A percentile compares a stretch with the other conserved stretches of the same genome.
These are phyloP conservation scores for Colletotrichum truncatum DNA, from an alignment of 2,329 filamentous ascomycete genomes.

Conservation along the genomic window DNA sequence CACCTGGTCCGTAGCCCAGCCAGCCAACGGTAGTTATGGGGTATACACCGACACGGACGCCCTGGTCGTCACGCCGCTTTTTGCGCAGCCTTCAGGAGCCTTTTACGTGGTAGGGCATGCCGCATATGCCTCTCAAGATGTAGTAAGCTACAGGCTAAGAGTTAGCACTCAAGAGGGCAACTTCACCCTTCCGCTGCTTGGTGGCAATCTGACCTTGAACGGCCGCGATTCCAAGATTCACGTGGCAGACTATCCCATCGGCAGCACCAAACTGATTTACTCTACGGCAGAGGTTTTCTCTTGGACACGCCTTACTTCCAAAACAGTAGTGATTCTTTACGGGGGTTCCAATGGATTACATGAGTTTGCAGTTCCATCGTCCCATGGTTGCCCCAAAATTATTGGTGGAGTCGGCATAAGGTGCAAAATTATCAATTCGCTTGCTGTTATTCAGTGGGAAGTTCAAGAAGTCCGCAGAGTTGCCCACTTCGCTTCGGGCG, in stretches of 20 bases:
- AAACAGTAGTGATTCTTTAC: slow-evolving; percentile 68
- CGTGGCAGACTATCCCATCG: slow-evolving; percentile 70
- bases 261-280: slow-evolving; percentile 66
- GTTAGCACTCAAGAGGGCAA: slow-evolving; percentile 62
- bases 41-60: too few species aligned
- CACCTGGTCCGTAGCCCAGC: too few species aligned
- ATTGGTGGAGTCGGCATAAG: background rate
- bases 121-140: slow-evolving; percentile 63
- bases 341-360: slow-evolving; percentile 66
- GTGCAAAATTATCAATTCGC: background rate
- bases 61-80: too few species aligned
- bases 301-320: slow-evolving; percentile 68
- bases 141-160: slow-evolving; percentile 67
- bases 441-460: background rate
- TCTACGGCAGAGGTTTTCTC: slow-evolving; percentile 74
- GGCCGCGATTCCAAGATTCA: slow-evolving; percentile 71
- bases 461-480: slow-evolving; percentile 25
- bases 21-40: too few species aligned
- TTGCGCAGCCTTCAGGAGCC: too few species aligned
- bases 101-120: slow-evolving; percentile 70
- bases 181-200: slow-evolving; percentile 64
- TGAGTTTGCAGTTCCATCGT: slow-evolving; percentile 58
- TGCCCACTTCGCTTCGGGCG: slow-evolving; percentile 11
- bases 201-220: slow-evolving; percentile 61
- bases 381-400: slow-evolving; percentile 9